These are phyloP conservation scores for Claviceps fusiformis DNA, from an alignment of 2,329 filamentous ascomycete species.

Conservation along the genomic window DNA sequence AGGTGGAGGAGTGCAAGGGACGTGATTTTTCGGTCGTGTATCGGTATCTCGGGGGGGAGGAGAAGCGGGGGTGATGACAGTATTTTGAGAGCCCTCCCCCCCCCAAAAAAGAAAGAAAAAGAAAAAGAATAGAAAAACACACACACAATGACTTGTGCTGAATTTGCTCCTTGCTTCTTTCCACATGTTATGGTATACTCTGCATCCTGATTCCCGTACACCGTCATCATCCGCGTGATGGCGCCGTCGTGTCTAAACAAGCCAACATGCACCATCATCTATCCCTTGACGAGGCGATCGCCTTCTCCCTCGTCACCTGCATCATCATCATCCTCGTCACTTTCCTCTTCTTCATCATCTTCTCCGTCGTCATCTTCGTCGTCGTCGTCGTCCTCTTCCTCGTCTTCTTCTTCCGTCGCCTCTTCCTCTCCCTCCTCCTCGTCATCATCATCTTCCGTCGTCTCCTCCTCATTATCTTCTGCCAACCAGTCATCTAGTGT, in stretches of 20 bases:
- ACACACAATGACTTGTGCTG: too few relatives aligned
- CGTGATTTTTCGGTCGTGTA: slow-evolving; percentile 77
- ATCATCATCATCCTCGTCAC: slow-evolving; percentile 22
- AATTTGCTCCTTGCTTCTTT: too few relatives aligned
- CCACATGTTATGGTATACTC: too few relatives aligned
- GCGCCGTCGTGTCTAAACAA: not conserved
- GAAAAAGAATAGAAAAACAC: too few relatives aligned
- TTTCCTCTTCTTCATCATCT: slow-evolving; percentile 25
- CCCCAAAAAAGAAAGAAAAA: too few relatives aligned
- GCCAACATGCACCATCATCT: not conserved
- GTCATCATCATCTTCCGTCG: slow-evolving; percentile 38
- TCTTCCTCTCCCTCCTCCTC: slow-evolving; percentile 38
- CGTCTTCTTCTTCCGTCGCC: slow-evolving; percentile 30
- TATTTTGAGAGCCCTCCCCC: too few relatives aligned
- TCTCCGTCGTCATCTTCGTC: slow-evolving; percentile 38
- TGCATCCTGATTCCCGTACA: too few relatives aligned
- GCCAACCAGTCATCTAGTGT: slow-evolving; percentile 88
- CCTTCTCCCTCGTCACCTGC: slow-evolving; percentile 32
- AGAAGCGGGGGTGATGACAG: slow-evolving; percentile 14
- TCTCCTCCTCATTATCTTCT: slow-evolving; percentile 48
- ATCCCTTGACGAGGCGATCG: slow-evolving; percentile 27
- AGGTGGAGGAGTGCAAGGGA: slow-evolving; percentile 47
- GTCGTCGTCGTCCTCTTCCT: slow-evolving; percentile 36
- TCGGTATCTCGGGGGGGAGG: slow-evolving; percentile 49
- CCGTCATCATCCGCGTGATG: not conserved